phyloP scores from a whole-genome alignment of 2,329 filamentous ascomycete genomes.

The Colletotrichum falcatum region DNA sequence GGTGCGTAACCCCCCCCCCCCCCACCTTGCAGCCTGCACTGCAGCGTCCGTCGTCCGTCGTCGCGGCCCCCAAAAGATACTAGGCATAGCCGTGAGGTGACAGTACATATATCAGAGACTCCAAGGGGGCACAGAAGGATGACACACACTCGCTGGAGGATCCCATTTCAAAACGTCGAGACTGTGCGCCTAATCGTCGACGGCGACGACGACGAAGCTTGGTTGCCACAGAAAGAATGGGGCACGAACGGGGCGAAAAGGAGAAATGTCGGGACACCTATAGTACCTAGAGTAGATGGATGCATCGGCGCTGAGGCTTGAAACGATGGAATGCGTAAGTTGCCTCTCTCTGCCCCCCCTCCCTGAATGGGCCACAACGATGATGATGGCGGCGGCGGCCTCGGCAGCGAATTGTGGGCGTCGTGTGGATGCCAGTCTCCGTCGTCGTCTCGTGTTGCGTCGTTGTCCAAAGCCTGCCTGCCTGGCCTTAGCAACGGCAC shows the following conservation, averaged over 20 bases:
- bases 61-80: constrained; percentile 25
- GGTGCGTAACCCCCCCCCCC: background rate
- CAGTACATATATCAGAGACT: constrained; percentile 18
- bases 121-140: constrained; percentile 20
- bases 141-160: constrained; percentile 17
- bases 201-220: constrained; percentile 29
- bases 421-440: constrained; percentile 18
- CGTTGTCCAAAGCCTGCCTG: too few relatives aligned
- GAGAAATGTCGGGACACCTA: background rate
- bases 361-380: constrained; percentile 8
- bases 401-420: constrained; percentile 21
- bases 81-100: background rate
- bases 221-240: constrained; percentile 20
- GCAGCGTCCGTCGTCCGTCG: background rate
- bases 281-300: background rate
- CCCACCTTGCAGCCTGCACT: too few relatives aligned
- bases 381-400: constrained; percentile 3
- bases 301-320: constrained; percentile 26
- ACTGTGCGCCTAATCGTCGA: constrained; percentile 27
- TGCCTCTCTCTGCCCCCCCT: background rate
- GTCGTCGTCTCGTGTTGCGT: constrained; percentile 25
- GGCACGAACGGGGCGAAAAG: background rate
- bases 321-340: constrained; percentile 18
- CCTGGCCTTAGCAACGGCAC: constrained; percentile 3
- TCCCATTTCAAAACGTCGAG: constrained; percentile 22